Evolutionary conservation across 257 asterid species (phyloP).

Genomic region (Solanum tarapatanum): DNA sequence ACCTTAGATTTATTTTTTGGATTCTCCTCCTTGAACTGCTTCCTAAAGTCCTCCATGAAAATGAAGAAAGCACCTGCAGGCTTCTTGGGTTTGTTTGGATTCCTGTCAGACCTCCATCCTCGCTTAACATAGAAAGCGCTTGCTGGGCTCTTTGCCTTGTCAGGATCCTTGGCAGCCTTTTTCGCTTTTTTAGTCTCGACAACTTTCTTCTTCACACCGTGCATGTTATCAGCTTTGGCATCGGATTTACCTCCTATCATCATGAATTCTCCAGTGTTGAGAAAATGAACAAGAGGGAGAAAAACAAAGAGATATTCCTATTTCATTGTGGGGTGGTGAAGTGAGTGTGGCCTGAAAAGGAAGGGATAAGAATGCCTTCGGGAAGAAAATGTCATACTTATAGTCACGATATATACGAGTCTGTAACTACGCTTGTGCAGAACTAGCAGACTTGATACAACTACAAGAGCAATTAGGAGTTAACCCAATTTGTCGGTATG

Average conservation of each 20-base stretch:
- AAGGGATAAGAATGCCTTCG: background rate
- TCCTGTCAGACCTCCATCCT: constrained; percentile 17
- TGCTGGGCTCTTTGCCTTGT: constrained; percentile 74
- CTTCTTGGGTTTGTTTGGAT: constrained; percentile 82
- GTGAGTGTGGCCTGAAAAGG: background rate
- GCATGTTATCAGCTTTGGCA: constrained; percentile 46
- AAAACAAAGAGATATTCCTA: background rate
- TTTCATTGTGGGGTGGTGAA: background rate
- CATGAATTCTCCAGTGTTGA: constrained; percentile 10
- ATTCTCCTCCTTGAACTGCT: constrained; percentile 56
- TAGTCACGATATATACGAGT: background rate
- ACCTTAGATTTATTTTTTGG: constrained; percentile 65
- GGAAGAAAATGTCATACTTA: background rate
- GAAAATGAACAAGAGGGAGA: background rate
- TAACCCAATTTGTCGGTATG: background rate
- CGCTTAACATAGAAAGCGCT: constrained; percentile 48
- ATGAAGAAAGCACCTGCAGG: constrained; percentile 78
- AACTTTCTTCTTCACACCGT: constrained; percentile 47
- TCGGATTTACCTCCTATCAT: constrained; percentile 64
- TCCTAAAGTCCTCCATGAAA: constrained; percentile 82
- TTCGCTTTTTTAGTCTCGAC: constrained; percentile 19
- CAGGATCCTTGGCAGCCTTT: constrained; percentile 43
- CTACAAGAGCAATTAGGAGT: background rate
- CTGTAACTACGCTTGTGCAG: background rate
- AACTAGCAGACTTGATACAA: background rate